These are phyloP conservation scores for Hirsutella thompsonii DNA, from an alignment of 2,329 filamentous ascomycete genomes.

Conservation along the genomic window DNA sequence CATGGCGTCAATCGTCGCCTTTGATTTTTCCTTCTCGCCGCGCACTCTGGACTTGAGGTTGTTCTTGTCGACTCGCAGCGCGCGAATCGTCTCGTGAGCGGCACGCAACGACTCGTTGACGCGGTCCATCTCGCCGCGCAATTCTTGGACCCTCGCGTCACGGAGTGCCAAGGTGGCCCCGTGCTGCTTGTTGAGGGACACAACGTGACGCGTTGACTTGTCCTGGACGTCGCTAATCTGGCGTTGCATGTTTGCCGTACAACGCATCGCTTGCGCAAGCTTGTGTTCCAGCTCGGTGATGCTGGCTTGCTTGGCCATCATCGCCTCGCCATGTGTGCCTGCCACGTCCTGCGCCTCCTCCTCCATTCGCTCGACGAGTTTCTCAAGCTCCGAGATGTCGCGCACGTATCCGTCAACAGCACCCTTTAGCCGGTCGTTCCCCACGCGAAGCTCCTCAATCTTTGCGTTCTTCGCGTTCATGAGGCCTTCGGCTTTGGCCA, in stretches of 20 bases:
- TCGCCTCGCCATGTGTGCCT: slow-evolving; percentile 16
- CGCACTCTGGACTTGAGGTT: slow-evolving; percentile 21
- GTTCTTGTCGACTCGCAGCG: slow-evolving; percentile 32
- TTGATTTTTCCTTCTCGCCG: slow-evolving; percentile 25
- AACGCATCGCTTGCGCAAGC: slow-evolving; percentile 26
- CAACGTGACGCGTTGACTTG: slow-evolving; percentile 17
- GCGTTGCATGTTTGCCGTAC: slow-evolving; percentile 22
- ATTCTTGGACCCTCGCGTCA: slow-evolving; percentile 35
- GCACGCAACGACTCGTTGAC: slow-evolving; percentile 29
- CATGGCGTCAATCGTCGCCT: slow-evolving; percentile 33
- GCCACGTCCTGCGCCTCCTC: slow-evolving; percentile 15
- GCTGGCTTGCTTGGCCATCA: slow-evolving; percentile 12
- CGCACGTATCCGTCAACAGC: slow-evolving; percentile 39
- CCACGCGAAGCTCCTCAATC: slow-evolving; percentile 34
- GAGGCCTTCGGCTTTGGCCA: slow-evolving; percentile 18
- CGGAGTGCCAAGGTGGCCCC: slow-evolving; percentile 34
- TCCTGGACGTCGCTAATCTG: slow-evolving; percentile 26
- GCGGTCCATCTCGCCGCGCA: slow-evolving; percentile 34
- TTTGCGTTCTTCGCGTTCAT: slow-evolving; percentile 24
- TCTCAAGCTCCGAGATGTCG: slow-evolving; percentile 41
- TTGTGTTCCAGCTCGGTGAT: slow-evolving; percentile 27
- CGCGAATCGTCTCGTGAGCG: slow-evolving; percentile 32
- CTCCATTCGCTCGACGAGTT: slow-evolving; percentile 36
- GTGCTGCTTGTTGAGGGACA: slow-evolving; percentile 25
- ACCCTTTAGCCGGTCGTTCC: slow-evolving; percentile 34